Evolutionary conservation across 768 basidiomycete species (phyloP), one percentile per base, ranked within the genome.

Genomic region (Amanita brunnescens): DNA sequence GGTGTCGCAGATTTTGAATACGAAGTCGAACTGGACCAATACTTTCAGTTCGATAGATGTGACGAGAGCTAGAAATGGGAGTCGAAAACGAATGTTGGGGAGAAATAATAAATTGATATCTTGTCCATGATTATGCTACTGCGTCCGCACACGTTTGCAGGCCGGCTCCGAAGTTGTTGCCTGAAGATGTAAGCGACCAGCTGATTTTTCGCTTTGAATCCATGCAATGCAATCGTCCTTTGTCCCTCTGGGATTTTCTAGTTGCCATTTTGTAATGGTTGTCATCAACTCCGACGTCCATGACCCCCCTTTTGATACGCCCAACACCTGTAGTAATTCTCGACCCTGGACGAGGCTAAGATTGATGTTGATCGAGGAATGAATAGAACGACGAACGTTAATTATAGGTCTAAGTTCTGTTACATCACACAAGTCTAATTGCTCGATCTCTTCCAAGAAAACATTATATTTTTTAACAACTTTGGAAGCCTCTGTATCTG

Each of bases 201-300:
- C 69, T 6, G 58, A 61, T 33, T 72, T 71, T 59, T 84, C 78
- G n/a, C 66, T 64, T 52, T 67, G 65, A 38, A 97, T 67, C 91
- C 91, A 96, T 10, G 62, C 62, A 24, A 71, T 62, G 61, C 91
- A 93, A 3, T 81, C 78, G 5, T 80, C 83, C 59, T 80, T 79
- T 3, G 79, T 77, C 1, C 74, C 77, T 2, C 72, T 59, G 0
- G 93, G 90, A 62, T 92, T 69, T 32, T 79, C 83, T 6, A 98
- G 73, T 59, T 93, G 91, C 94, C 93, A 98, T 54, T 83, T 78
- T 16, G 91, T 61, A 21, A 97, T 74, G 42, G 73, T 76, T n/a
- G 74, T 68, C 16, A 91, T 70, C 5, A 83, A 74, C 24, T 74
- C 67, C 29, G 78, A 77, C 5, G 83, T 80, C 80, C 91, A 84